These are phyloP conservation scores for Cryptococcus depauperatus DNA, from an alignment of 1,284 basidiomycete species.

Conservation along the genomic window DNA sequence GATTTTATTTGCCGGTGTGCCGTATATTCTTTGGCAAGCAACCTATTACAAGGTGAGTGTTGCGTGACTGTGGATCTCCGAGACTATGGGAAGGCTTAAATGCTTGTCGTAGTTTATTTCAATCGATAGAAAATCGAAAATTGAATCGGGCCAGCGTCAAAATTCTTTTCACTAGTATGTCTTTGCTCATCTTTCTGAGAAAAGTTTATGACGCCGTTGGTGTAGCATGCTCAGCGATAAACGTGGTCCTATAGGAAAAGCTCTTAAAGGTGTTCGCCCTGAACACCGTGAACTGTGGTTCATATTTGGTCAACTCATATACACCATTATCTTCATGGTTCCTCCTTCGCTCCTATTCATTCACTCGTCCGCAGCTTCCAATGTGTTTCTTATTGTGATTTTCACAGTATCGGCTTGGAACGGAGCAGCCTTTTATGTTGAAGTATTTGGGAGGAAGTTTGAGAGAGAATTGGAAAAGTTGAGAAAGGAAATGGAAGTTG, in stretches of 20 bases:
- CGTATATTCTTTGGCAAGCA: constrained; percentile 67
- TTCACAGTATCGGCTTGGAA: constrained; percentile 65
- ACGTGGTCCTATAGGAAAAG: constrained; percentile 66
- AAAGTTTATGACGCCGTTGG: background rate
- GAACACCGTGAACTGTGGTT: constrained; percentile 64
- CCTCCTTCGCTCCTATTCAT: constrained; percentile 69
- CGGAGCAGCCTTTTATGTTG: constrained; percentile 63
- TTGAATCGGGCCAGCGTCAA: constrained; percentile 73
- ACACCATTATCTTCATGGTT: constrained; percentile 74
- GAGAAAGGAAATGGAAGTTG: constrained; percentile 59
- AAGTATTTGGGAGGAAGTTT: constrained; percentile 90
- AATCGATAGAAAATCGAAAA: constrained; percentile 72
- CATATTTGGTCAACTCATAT: constrained; percentile 76
- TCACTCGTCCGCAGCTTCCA: constrained; percentile 64
- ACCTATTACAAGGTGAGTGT: constrained; percentile 72
- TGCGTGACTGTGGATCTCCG: background rate
- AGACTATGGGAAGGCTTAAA: constrained; percentile 39
- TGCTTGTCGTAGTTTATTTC: too few relatives aligned
- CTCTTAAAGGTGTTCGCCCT: constrained; percentile 55
- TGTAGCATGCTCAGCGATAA: constrained; percentile 70
- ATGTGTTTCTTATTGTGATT: constrained; percentile 64
- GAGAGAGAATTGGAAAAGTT: constrained; percentile 80
- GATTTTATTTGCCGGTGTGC: constrained; percentile 39
- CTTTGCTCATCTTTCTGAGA: background rate
- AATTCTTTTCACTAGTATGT: constrained; percentile 67